Conservation (phyloP, 495 filamentous ascomycete genomes). For the Aspergillus indologenus region DNA sequence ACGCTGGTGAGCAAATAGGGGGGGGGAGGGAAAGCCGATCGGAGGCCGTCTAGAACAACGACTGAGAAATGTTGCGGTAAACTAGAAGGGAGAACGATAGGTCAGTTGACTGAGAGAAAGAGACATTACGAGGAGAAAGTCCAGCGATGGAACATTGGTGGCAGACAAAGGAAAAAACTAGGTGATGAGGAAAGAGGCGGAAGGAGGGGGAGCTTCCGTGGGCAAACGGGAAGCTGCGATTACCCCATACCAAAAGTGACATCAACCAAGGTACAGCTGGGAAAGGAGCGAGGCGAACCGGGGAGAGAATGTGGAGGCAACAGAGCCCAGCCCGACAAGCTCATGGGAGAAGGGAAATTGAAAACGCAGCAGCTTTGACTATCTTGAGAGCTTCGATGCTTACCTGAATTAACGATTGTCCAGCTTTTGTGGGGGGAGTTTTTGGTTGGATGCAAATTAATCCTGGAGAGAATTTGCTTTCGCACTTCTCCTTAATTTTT, state of each 20-base stretch:
- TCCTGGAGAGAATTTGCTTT: not conserved
- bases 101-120: constrained; percentile 26
- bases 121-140: constrained; percentile 28
- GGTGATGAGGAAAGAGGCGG: constrained; percentile 27
- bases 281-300: constrained; percentile 3
- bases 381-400: not conserved
- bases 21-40: constrained; percentile 23
- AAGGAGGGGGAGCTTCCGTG: constrained; percentile 6
- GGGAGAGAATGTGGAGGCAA: constrained; percentile 1
- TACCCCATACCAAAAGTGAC: constrained; percentile 12
- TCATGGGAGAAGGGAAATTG: too few relatives aligned
- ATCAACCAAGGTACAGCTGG: constrained; percentile 12
- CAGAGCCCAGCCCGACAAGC: not conserved
- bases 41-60: constrained; percentile 24
- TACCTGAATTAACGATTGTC: constrained; percentile 5
- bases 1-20: constrained; percentile 5
- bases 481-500: constrained; percentile 5
- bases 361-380: not conserved
- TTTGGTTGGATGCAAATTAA: not conserved
- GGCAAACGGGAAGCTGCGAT: constrained; percentile 20
- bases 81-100: constrained; percentile 29
- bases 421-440: not conserved
- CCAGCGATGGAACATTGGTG: constrained; percentile 20
- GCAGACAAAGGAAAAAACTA: constrained; percentile 11
- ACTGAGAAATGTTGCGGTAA: constrained; percentile 25